These are phyloP conservation scores for Baorangia bicolor DNA, from an alignment of 768 basidiomycete species.

Conservation along the genomic window DNA sequence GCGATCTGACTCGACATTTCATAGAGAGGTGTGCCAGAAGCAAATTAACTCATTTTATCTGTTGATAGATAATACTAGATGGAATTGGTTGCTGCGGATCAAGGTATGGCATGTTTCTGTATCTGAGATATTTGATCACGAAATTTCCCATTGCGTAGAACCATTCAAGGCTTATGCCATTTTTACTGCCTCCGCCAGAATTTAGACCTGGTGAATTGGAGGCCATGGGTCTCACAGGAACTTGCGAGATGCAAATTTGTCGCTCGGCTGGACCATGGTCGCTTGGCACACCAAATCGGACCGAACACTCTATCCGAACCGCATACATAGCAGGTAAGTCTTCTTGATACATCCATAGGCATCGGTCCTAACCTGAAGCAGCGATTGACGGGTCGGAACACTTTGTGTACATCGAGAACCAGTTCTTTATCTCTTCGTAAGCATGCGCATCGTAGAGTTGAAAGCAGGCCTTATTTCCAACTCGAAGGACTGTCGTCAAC, in stretches of 20 bases:
- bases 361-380: conserved; percentile 29
- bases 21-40: conserved; percentile 65
- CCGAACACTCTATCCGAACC: conserved; percentile 92
- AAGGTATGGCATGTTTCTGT: conserved; percentile 55
- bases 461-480: background rate
- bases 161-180: conserved; percentile 89
- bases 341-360: background rate
- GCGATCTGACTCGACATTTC: conserved; percentile 94
- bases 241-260: conserved; percentile 96
- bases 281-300: conserved; percentile 78
- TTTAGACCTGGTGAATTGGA: conserved; percentile 80
- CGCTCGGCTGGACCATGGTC: conserved; percentile 97
- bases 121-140: background rate
- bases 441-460: conserved; percentile 22
- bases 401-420: conserved; percentile 98
- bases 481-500: conserved; percentile 74
- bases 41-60: background rate
- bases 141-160: conserved; percentile 51
- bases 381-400: conserved; percentile 93
- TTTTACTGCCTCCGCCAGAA: conserved; percentile 90
- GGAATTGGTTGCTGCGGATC: conserved; percentile 92
- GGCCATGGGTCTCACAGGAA: conserved; percentile 83
- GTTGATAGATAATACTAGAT: conserved; percentile 45
- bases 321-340: conserved; percentile 82
- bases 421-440: conserved; percentile 89